Evolutionary conservation across 768 basidiomycete species (phyloP), one percentile per base, ranked within the genome.

Genomic region (Butyriboletus loyo): DNA sequence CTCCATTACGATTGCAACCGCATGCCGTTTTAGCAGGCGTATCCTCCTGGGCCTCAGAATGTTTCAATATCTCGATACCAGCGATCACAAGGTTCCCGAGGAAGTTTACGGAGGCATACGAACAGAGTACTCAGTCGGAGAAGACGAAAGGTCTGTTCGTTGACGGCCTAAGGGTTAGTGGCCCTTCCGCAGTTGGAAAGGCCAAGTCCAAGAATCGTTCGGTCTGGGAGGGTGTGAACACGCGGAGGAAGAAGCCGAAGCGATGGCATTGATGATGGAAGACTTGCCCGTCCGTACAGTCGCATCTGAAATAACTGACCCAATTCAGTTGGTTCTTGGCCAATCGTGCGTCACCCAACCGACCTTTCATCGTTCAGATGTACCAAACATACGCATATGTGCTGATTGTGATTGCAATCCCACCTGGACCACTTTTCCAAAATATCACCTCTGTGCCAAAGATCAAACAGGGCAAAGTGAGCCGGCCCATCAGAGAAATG

Each of bases 341-440:
- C 22, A 21, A 8, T 49, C 21, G 17, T 31, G 22, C n/a, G 22
- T 24, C 40, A 9, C 8, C 24, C 7, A 9, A 17, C 15, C 9
- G n/a, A 11, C 15, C 25, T 44, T 31, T 3, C 4, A 15, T 11
- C 13, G 10, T 6, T 27, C 25, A 27, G 24, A 27, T n/a, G 3
- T 42, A n/a, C n/a, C n/a, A n/a, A n/a, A n/a, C n/a, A n/a, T n/a
- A n/a, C n/a, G n/a, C n/a, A 24, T 28, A 13, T 14, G 22, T 25
- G 22, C 22, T 4, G 34, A 43, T 47, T n/a, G 22, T 14, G 7
- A 44, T 34, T 9, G 40, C 28, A 34, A 34, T 31, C 74, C 57
- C 61, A 91, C 92, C 77, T 96, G 96, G 7, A 98, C 96, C 0
- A 96, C 98, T 75, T 95, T 96, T 39, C 96, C 96, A 41, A 98